These are phyloP conservation scores for Zangia roseola DNA, from an alignment of 768 basidiomycete species.

Conservation along the genomic window DNA sequence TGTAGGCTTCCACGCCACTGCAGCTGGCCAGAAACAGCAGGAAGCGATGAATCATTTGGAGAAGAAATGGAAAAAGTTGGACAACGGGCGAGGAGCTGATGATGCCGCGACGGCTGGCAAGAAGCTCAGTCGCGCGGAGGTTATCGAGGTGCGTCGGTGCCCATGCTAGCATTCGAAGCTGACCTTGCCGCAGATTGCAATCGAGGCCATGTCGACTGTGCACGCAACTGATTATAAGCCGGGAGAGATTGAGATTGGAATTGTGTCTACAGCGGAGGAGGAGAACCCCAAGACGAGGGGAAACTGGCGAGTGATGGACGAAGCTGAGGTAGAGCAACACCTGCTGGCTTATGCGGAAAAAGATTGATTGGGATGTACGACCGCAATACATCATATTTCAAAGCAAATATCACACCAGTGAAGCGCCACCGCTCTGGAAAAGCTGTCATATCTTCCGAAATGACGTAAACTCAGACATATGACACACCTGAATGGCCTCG, in stretches of 20 bases:
- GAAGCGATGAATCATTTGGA: conserved; percentile 98
- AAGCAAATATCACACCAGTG: conserved; percentile 35
- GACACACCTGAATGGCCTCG: conserved; percentile 60
- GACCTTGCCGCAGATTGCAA: conserved; percentile 65
- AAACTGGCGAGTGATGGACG: conserved; percentile 75
- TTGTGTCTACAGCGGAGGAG: conserved; percentile 74
- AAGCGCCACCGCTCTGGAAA: conserved; percentile 63
- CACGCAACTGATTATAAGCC: conserved; percentile 96
- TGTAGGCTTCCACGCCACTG: conserved; percentile 96
- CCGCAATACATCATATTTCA: background rate
- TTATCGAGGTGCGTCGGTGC: conserved; percentile 74
- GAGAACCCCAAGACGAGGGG: conserved; percentile 73
- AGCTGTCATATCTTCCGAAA: background rate
- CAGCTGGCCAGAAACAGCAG: conserved; percentile 96
- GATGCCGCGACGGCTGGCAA: conserved; percentile 76
- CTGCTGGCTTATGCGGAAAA: conserved; percentile 87
- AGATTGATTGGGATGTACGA: conserved; percentile 48
- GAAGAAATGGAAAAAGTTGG: conserved; percentile 97
- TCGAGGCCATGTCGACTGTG: conserved; percentile 91
- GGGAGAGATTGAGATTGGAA: conserved; percentile 93
- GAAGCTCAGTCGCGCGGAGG: conserved; percentile 69
- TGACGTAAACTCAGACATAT: background rate
- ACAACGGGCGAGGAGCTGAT: conserved; percentile 73
- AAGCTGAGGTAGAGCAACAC: conserved; percentile 76
- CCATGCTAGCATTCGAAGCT: background rate